Evolutionary conservation across 2,329 filamentous ascomycete genomes (phyloP), one percentile per base, ranked within the genome.

Genomic region (Talaromyces islandicus): DNA sequence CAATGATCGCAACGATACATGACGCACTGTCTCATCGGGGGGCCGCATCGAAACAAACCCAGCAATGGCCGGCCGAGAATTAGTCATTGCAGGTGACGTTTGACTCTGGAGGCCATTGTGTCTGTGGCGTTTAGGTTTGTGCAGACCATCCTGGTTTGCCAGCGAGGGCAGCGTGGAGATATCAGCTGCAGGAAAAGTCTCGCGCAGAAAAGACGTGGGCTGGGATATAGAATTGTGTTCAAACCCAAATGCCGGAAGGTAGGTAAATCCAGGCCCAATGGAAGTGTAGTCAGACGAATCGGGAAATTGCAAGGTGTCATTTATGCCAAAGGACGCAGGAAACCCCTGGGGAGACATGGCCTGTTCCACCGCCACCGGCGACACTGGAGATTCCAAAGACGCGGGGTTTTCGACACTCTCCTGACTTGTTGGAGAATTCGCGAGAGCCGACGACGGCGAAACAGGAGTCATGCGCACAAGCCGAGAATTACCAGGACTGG

Each of bases 1-100:
- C 7, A 90, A 73, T 12, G 86, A 89, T 66, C 84, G 85, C 32
- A 90, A 86, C 9, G 87, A 88, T 24, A 90, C 76, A 17, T 85
- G 75, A 11, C 80, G 79, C 29, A 81, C 65, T 59, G 82, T 79
- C 29, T 77, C 68, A 54, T 76, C 70, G 17, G 14, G 17, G 6
- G 29, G 38, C n/a, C n/a, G n/a, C 19, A 48, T 10, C n/a, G 30
- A 56, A 46, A 38, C 24, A 3, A 56, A 30, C 7, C 55, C 58
- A 3, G 41, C 43, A 41, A 51, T 25, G 17, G 7, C 3, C 2
- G 24, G 24, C 7, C 48, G 24, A 10, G 48, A 19, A 29, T n/a
- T 30, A 52, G 24, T 21, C 32, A 35, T 21, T 11, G 55, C 7
- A 24, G 55, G 14, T 11, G 43, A 30, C 27, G 12, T 32, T 9